Evolutionary conservation across 2,329 filamentous ascomycete genomes (phyloP), one percentile per base, ranked within the genome.

Genomic region (Raffaelea arxii): DNA sequence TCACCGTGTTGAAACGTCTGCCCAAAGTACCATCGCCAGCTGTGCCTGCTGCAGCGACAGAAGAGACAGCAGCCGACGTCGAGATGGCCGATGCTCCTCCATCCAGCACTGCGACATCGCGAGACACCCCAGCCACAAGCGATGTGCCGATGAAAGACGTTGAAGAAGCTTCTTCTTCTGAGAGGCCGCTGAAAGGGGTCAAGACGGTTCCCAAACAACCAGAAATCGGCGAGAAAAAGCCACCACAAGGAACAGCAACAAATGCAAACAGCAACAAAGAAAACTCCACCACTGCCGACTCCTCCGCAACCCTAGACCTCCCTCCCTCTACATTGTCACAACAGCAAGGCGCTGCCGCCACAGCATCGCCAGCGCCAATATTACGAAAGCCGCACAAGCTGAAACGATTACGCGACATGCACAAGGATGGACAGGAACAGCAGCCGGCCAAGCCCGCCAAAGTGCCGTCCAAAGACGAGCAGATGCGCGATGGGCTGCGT

Each of bases 401-500:
- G 7, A 50, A 50, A 39, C 36, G 46, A 2, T 27, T 54, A 12
- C 49, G 48, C 7, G 48, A 49, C 18, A 25, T 45, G 25, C 37
- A 49, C 39, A 41, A 50, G 14, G 37, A 41, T 3, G 41, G 48
- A 19, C 46, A 50, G 14, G 36, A 12, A 6, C 25, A 38, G 21
- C 35, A 25, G 45, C 32, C 21, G 30, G 16, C 16, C 12, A 18
- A 19, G 9, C 25, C 43, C 3, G 27, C 35, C 7, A 43, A 36
- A n/a, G 16, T 38, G 24, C 48, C 36, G 4, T 51, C 48, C 5
- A 40, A 57, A 7, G 60, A 63, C 19, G 60, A 60, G 37, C 53
- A 63, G 49, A 60, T 64, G n/a, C 62, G 66, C 44, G 56, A 58
- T 36, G 67, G 71, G 2, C 62, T 83, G 23, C 68, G 71, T 40